Conservation (phyloP, 345 rosid species). For the Arabis hirsuta region DNA sequence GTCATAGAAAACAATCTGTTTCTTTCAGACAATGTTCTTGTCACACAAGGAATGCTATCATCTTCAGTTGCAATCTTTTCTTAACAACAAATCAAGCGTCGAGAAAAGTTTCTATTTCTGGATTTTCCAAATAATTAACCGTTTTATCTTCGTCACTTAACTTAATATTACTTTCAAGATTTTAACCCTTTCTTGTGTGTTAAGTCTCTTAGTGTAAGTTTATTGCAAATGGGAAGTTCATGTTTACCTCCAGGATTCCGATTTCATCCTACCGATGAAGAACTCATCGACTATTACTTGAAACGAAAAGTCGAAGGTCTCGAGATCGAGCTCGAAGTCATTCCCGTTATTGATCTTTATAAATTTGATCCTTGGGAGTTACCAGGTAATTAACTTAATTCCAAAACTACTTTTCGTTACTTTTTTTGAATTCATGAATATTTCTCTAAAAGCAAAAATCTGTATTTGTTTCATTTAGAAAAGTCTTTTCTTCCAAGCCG, state of each 20-base stretch:
- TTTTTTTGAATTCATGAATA: neutral
- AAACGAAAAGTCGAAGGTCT: constrained; percentile 66
- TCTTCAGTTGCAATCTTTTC: constrained; percentile 63
- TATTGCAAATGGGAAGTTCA: constrained; percentile 65
- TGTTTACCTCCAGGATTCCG: constrained; percentile 86
- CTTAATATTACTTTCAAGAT: neutral
- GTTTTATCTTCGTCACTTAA: constrained; percentile 38
- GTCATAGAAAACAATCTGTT: neutral
- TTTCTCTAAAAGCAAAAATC: neutral
- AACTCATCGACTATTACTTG: constrained; percentile 72
- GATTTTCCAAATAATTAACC: constrained; percentile 80
- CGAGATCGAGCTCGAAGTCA: constrained; percentile 70
- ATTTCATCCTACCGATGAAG: constrained; percentile 84
- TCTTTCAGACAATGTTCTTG: constrained; percentile 61
- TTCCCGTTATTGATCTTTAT: constrained; percentile 72
- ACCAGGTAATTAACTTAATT: constrained; percentile 52
- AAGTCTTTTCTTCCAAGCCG: constrained; percentile 82
- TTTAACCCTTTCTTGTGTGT: neutral
- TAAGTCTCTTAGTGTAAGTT: constrained; percentile 27
- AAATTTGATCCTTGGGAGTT: constrained; percentile 82
- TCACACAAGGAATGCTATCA: constrained; percentile 56
- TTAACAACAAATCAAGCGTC: constrained; percentile 62
- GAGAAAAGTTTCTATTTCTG: constrained; percentile 83
- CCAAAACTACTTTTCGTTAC: neutral
- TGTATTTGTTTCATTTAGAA: constrained; percentile 46